phyloP scores from a whole-genome alignment of 2,329 filamentous ascomycete genomes.

The Apiospora aurea region DNA sequence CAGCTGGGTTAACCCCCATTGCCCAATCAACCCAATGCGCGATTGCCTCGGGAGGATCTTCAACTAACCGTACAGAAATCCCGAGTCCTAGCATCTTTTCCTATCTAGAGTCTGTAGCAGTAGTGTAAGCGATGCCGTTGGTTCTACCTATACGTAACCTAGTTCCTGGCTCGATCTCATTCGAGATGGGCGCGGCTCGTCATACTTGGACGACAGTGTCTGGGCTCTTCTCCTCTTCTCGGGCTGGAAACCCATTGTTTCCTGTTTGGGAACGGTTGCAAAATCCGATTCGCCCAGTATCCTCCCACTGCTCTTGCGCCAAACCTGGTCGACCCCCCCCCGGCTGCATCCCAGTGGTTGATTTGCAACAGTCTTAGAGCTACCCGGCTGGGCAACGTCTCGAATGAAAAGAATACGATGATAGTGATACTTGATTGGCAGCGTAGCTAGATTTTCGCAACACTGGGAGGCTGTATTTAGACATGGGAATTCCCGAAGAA shows the following conservation, averaged over 20 bases:
- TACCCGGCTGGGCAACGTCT: background rate
- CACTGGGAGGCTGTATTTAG: too few species aligned
- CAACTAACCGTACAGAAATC: background rate
- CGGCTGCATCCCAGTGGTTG: background rate
- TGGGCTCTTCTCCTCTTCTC: background rate
- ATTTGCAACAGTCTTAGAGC: background rate
- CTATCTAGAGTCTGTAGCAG: background rate
- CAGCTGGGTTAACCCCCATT: background rate
- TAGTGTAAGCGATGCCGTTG: background rate
- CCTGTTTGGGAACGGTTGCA: conserved; percentile 4
- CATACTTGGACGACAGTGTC: background rate
- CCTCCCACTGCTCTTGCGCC: conserved; percentile 1
- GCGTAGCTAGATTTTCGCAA: too few species aligned
- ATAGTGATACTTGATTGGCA: background rate
- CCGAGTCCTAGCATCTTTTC: background rate
- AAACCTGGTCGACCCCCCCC: background rate
- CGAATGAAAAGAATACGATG: background rate
- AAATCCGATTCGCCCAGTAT: background rate
- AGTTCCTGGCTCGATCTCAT: background rate
- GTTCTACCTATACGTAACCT: background rate
- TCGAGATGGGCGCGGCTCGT: background rate
- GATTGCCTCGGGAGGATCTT: background rate
- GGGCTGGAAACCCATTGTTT: background rate
- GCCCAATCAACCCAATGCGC: background rate
- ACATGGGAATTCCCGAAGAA: background rate